Base-by-base conservation (phyloP, 352 stramenopile genomes). In the Phytophthora fragariaefolia region DNA sequence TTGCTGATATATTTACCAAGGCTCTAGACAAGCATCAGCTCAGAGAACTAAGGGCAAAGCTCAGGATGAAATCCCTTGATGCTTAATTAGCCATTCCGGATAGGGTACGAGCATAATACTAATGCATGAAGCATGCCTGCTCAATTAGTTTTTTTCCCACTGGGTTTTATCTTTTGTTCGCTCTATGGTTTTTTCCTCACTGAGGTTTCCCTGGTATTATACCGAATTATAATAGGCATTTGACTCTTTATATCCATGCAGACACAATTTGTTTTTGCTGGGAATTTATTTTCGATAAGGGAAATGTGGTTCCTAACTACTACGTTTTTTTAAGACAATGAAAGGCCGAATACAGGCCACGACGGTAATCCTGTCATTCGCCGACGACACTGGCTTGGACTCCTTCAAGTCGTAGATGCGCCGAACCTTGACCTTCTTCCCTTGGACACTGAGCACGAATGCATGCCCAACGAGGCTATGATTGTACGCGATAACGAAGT, bases 1-100 rank as follows among this genome's bases (percentile, higher is more conserved):
- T 58, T 9, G 69, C 63, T 47, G 73, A 77, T 51, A 79, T 79
- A 6, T 66, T 77, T 48, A 80, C 68, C 17, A 74, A 77, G 51
- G 28, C 53, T 24, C 40, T 73, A 26, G 30, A 48, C 32, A 77
- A 71, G 27, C 53, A 55, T 27, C 42, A 46, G 20, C 49, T 63
- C 20, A 47, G 30, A 52, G 26, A 50, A 26, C 47, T 57, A 28
- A 49, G 57, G 8, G 8, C 38, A n/a, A 55, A 30, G n/a, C 45
- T 56, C 10, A 42, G 13, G 18, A 49, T 63, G 8, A 20, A 56
- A 56, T 27, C 43, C 32, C 24, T 56, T 40, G 13, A 52, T 0
- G 48, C 48, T 28, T 10, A 55, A 55, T 55, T 28, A 28, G n/a
- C 9, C 36, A 28, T 27, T 18, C 43, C 18, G 22, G n/a, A 28